Conservation (phyloP, 179 eudicot species). For the Corrigiola litoralis region DNA sequence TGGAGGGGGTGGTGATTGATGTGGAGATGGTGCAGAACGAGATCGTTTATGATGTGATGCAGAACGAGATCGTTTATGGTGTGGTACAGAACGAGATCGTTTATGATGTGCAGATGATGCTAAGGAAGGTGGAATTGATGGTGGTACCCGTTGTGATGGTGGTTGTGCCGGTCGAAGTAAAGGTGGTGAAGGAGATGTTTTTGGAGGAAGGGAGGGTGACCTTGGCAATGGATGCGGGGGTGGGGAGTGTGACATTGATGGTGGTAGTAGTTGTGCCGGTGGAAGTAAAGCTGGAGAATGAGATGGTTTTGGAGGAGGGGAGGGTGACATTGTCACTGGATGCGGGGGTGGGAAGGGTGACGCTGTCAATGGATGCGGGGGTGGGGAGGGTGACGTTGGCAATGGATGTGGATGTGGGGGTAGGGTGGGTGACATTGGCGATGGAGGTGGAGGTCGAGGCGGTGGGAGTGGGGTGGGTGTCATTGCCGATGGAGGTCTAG, state of each 20-base stretch:
- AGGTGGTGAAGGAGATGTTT: not conserved
- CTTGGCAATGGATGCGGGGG: not conserved
- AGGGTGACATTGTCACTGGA: too few species aligned
- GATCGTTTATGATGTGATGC: too few species aligned
- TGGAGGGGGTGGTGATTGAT: not conserved
- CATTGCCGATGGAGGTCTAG: too few species aligned
- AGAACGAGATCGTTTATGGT: too few species aligned
- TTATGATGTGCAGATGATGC: not conserved
- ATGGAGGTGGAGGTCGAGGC: too few species aligned
- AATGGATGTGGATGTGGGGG: too few species aligned
- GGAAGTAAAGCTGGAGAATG: not conserved
- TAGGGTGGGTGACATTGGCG: too few species aligned
- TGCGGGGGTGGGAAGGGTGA: not conserved
- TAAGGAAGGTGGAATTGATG: not conserved
- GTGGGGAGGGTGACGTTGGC: too few species aligned
- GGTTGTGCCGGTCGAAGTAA: not conserved
- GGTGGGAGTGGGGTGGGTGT: too few species aligned
- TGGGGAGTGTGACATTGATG: not conserved
- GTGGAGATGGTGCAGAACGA: not conserved
- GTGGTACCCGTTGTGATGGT: not conserved
- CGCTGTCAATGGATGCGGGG: not conserved
- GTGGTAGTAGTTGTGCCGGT: not conserved
- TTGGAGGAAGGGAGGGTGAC: not conserved
- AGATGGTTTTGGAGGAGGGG: slow-evolving; percentile 4
- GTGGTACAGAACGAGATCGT: too few species aligned